phyloP scores from a whole-genome alignment of 805 yeast species.

The Suhomyces canberraensis region DNA sequence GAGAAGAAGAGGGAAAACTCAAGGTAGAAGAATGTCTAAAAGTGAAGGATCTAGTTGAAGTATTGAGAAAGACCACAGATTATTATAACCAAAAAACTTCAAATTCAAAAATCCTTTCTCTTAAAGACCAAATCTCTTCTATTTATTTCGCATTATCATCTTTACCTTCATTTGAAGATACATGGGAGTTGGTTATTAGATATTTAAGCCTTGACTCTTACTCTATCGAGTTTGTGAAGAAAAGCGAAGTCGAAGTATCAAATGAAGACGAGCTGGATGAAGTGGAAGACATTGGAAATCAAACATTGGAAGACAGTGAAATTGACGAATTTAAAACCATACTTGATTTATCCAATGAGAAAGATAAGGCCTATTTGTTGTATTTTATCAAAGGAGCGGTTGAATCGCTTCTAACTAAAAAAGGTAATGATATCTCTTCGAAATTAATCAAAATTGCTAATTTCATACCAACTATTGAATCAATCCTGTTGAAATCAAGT shows the following conservation, averaged over 20 bases:
- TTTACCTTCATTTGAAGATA: constrained; percentile 20
- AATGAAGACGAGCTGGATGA: no score
- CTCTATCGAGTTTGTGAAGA: constrained; percentile 21
- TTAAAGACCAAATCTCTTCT: neutral
- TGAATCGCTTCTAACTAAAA: constrained; percentile 19
- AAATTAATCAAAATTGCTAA: constrained; percentile 21
- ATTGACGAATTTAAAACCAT: constrained; percentile 28
- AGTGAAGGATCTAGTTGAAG: constrained; percentile 16
- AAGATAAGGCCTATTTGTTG: constrained; percentile 26
- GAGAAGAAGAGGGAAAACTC: constrained; percentile 17
- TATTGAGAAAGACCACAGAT: constrained; percentile 11
- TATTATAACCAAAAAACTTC: constrained; percentile 9
- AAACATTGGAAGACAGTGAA: constrained; percentile 10
- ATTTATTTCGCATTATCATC: neutral
- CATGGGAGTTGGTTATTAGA: constrained; percentile 38
- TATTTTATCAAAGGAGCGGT: constrained; percentile 42
- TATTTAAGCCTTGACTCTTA: constrained; percentile 46
- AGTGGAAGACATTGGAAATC: no score
- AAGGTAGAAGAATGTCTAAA: constrained; percentile 19
- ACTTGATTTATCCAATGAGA: constrained; percentile 23
- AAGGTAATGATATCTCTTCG: constrained; percentile 12
- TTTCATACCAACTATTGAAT: constrained; percentile 20
- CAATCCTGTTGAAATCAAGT: constrained; percentile 19
- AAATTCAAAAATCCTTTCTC: neutral
- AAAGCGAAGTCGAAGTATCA: constrained; percentile 8